Base-by-base conservation (phyloP, 164 flowering plant species). In the Aristolochia fimbriata region DNA sequence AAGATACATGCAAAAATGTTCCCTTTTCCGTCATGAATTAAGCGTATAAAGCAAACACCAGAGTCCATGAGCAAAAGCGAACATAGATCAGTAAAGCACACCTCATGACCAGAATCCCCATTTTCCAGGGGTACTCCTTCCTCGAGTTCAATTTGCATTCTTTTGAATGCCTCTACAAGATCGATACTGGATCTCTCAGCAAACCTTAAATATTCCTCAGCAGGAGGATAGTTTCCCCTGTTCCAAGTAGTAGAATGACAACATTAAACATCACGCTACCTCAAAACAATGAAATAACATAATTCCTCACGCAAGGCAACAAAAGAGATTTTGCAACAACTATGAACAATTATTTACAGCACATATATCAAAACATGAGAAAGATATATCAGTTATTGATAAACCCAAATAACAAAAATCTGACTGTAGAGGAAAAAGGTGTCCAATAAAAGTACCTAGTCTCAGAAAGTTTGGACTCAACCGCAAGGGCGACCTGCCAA, bases 401-500 rank as follows among this genome's bases (percentile, higher is more conserved):
- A 49, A 4, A 47, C 17, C 19, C 8, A 20, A 58, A 61, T 1
- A 46, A 27, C 11, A 9, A 22, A 37, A 31, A 33, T 21, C 33
- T 51, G 41, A 19, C 5, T 22, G 17, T n/a, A 9, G 6, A 15
- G n/a, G 45, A n/a, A 24, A 31, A 7, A 37, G 43, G 43, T 7
- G 43, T 37, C 10, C 10, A 37, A 5, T 6, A 7, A 37, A 37
- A 10, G 23, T 73, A 88, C 99, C 99, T 86, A 52, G 76, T 69
- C 66, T 81, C 91, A n/a, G 85, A 80, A 65, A 71, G 80, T 78
- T 73, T 84, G 48, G 91, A 76, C 69, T 94, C 99, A 71, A 91
- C 77, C 41, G 83, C 80, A 61, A 83, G 84, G 56, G 96, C 91
- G 67, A 91, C 72, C 77, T 94, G 95, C 99, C 99, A 94, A 65